phyloP scores from a whole-genome alignment of 345 rosid genomes.

The Melaleuca alternifolia region DNA sequence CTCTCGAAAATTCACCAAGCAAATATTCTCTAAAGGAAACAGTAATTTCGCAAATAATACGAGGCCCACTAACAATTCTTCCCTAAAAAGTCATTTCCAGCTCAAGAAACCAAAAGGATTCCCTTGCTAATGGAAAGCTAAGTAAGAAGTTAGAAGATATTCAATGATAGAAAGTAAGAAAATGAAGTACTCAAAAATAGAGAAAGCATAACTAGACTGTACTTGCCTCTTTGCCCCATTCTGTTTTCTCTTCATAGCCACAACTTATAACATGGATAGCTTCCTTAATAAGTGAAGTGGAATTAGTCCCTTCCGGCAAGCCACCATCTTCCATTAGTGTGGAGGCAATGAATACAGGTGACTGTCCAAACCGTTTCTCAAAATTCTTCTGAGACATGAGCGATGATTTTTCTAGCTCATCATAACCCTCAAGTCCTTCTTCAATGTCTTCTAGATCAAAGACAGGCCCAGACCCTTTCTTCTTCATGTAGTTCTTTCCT shows the following conservation, averaged over 20 bases:
- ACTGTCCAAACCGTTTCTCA: conserved; percentile 90
- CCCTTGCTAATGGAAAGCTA: background rate
- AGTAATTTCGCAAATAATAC: background rate
- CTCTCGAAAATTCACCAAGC: background rate
- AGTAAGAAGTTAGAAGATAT: background rate
- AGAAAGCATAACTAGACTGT: background rate
- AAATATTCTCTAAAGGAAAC: background rate
- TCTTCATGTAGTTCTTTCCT: conserved; percentile 55
- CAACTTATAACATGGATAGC: conserved; percentile 95
- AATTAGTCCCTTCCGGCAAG: conserved; percentile 78
- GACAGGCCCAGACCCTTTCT: conserved; percentile 45
- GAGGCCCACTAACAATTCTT: background rate
- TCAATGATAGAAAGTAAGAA: background rate
- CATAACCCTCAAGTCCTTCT: conserved; percentile 96
- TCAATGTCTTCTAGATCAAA: conserved; percentile 91
- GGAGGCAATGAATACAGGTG: conserved; percentile 85
- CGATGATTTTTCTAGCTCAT: conserved; percentile 84
- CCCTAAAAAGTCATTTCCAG: background rate
- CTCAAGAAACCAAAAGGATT: background rate
- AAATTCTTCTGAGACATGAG: conserved; percentile 93
- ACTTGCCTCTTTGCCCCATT: conserved; percentile 96
- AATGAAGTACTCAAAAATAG: background rate
- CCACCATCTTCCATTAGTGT: conserved; percentile 96
- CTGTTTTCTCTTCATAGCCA: conserved; percentile 93
- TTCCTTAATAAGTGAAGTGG: conserved; percentile 69